Evolutionary conservation across 805 yeast species (phyloP), one percentile per base, ranked within the genome.

Genomic region (Candida methanosorbosa): DNA sequence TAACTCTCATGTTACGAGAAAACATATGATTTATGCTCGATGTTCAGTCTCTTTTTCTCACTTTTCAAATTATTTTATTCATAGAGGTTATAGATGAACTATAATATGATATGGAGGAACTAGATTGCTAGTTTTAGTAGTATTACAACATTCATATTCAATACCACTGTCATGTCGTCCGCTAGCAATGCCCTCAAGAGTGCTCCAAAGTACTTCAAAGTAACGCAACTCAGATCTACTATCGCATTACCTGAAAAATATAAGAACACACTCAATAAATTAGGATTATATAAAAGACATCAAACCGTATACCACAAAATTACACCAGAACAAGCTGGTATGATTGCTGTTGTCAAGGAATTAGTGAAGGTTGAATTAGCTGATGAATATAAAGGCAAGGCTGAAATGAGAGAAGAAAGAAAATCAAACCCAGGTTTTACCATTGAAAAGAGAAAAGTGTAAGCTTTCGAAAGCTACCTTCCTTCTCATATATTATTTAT

Each of bases 241-340:
- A 87, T 90, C 41, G 96, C 95, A 1, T 67, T 86, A 49, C 94
- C 96, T 11, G 72, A 76, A 37, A 59, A 66, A 29, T 71, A 72
- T 38, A 74, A 80, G 43, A 71, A 72, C 39, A 78, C 87, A 8
- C 74, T 85, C 19, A 61, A 68, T 38, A 70, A 81, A 7, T 64
- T 90, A 40, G 97, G 97, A 0, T 72, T 90, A 35, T 72, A 68
- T 35, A 75, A 69, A 48, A 75, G 92, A 47, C 84, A 88, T 35
- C 78, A 78, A 27, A 72, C 79, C 2, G 78, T 76, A 3, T 88
- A 81, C 59, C 88, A 78, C 49, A 60, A 63, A 31, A 85, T 83
- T 4, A 68, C 81, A 11, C 87, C 94, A 13, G 73, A 80, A 23
- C 72, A 80, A 39, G 96, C 97, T 3, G 95, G 95, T 56, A 78